Evolutionary conservation across 352 stramenopile species (phyloP).

Genomic region (Phytophthora constricta): DNA sequence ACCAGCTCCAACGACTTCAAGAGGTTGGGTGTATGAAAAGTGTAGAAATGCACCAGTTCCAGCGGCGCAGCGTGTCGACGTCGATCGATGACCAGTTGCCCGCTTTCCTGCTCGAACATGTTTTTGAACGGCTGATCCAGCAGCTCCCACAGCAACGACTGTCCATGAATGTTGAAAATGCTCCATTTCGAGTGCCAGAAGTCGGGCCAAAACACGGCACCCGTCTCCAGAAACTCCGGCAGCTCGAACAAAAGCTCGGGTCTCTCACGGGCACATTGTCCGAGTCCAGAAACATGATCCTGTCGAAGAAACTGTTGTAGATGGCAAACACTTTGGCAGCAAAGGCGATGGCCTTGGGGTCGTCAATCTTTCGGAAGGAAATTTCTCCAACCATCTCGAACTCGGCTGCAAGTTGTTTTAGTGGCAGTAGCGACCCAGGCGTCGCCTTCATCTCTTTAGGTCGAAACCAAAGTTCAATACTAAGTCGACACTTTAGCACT

Average conservation of each 20-base stretch:
- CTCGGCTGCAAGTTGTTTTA: constrained; percentile 12
- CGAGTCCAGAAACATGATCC: constrained; percentile 63
- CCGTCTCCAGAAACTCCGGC: constrained; percentile 44
- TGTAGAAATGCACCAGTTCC: constrained; percentile 54
- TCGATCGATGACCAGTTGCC: constrained; percentile 61
- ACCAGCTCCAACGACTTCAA: constrained; percentile 45
- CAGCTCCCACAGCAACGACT: constrained; percentile 63
- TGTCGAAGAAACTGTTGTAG: constrained; percentile 52
- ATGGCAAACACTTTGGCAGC: constrained; percentile 61
- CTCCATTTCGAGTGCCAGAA: constrained; percentile 69
- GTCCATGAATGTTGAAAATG: constrained; percentile 67
- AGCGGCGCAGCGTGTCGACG: constrained; percentile 41
- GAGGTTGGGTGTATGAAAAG: constrained; percentile 41
- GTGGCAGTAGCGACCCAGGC: constrained; percentile 25
- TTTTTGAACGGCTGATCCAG: constrained; percentile 51
- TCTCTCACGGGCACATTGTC: constrained; percentile 68
- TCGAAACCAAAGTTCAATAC: constrained; percentile 64
- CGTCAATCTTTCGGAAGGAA: constrained; percentile 39
- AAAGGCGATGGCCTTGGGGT: constrained; percentile 47
- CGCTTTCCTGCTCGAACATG: constrained; percentile 80
- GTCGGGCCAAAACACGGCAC: constrained; percentile 77
- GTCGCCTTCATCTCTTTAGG: constrained; percentile 36
- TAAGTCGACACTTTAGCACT: constrained; percentile 42
- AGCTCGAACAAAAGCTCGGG: constrained; percentile 64
- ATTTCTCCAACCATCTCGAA: constrained; percentile 12